A percentile compares a stretch with the other conserved stretches of the same genome.
phyloP scores from a whole-genome alignment of 352 stramenopile genomes.

The Globisporangium solare region DNA sequence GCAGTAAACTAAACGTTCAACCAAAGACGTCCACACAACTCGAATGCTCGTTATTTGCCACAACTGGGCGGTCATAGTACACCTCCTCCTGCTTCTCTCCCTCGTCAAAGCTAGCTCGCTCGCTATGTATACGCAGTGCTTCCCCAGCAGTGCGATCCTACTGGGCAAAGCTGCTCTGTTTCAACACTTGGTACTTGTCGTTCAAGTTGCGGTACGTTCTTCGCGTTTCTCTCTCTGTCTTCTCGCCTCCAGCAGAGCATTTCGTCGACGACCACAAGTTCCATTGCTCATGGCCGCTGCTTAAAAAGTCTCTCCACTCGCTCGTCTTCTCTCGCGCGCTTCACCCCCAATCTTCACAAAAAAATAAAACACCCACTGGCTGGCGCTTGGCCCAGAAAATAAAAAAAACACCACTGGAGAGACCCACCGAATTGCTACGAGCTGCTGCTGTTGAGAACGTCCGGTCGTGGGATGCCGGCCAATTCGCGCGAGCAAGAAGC shows the following conservation, averaged over 20 bases:
- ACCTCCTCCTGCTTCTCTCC: too few species aligned
- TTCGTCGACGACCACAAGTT: conserved; percentile 25
- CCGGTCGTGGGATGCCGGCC: neutral
- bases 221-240: conserved; percentile 4
- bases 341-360: conserved; percentile 19
- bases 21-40: neutral
- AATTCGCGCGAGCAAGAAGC: neutral
- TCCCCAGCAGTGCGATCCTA: conserved; percentile 12
- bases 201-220: neutral
- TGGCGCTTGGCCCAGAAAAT: conserved; percentile 11
- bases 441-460: neutral
- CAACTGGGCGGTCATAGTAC: neutral
- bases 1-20: neutral
- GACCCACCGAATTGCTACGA: neutral
- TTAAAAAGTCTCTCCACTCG: too few species aligned
- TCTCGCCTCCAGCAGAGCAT: neutral
- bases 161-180: neutral
- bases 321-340: conserved; percentile 10
- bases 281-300: conserved; percentile 26
- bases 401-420: neutral
- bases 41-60: neutral
- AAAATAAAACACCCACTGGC: conserved; percentile 15
- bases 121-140: too few species aligned
- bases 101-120: too few species aligned
- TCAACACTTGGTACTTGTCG: conserved; percentile 5